Evolutionary conservation across 2,329 filamentous ascomycete species (phyloP).

Genomic region (Pseudogymnoascus sp.): DNA sequence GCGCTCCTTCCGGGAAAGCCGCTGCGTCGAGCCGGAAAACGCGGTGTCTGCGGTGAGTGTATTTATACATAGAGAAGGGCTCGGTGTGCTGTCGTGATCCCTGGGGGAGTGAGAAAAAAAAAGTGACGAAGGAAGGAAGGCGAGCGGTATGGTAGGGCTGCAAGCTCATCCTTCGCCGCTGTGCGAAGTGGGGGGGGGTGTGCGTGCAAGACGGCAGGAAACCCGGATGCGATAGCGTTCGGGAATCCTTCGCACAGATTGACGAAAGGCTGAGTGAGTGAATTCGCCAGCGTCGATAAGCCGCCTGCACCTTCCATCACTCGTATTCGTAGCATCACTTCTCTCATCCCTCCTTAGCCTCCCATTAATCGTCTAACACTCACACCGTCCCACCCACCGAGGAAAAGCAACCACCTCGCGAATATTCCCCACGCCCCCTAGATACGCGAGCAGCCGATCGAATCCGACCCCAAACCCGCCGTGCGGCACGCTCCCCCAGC

Average conservation of each 20-base stretch:
- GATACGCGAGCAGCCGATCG: slow-evolving; percentile 60
- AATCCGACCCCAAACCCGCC: slow-evolving; percentile 68
- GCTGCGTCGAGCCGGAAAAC: not conserved
- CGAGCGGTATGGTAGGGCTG: not conserved
- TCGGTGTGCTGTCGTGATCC: not conserved
- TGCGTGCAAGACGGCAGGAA: not conserved
- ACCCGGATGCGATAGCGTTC: not conserved
- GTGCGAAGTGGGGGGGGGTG: not conserved
- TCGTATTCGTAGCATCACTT: not conserved
- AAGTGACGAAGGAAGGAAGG: not conserved
- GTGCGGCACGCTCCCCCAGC: slow-evolving; percentile 63
- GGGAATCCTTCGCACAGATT: not conserved
- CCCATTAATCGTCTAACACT: slow-evolving; percentile 23
- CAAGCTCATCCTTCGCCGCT: not conserved
- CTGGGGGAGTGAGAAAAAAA: not conserved
- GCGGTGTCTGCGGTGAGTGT: not conserved
- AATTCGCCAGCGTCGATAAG: not conserved
- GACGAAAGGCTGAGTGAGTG: not conserved
- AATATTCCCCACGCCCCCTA: slow-evolving; percentile 58
- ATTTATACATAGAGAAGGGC: not conserved
- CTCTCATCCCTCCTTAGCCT: not conserved
- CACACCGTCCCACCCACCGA: slow-evolving; percentile 40
- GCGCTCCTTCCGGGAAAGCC: not conserved
- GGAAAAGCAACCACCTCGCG: slow-evolving; percentile 64
- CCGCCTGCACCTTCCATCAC: not conserved